Evolutionary conservation across 345 rosid genomes (phyloP), one percentile per base, ranked within the genome.

Genomic region (Brassica cretica): DNA sequence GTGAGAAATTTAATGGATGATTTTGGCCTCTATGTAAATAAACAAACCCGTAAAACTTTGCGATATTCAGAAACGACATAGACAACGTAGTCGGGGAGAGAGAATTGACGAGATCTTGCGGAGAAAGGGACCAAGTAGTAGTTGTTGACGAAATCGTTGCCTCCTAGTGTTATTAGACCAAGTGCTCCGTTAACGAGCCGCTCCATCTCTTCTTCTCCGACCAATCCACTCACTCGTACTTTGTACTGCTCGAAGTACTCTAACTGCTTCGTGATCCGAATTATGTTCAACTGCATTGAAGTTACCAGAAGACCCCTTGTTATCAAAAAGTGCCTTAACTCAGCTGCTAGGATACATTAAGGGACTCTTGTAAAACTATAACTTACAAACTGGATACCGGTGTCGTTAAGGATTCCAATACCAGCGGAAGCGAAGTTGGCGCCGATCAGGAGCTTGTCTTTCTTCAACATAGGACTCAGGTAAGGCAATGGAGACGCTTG

Each of bases 371-470:
- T 6, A 64, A 3, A 15, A 14, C 30, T 29, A 63, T 1, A 12
- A 81, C 96, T 75, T 88, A 92, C 98, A 67, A 94, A 94, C 64
- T 94, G 98, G 53, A 88, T 16, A 33, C 98, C 97, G 4, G 98
- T 94, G 78, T 94, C 98, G 74, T 92, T 89, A 69, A 92, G 92
- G 64, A 94, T 84, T 58, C 98, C 98, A 11, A 94, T 87, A 24
- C 98, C 98, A 32, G 98, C 97, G 1, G 98, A 94, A 60, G 98
- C 98, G 35, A 94, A 94, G 62, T 94, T 94, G 66, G 98, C 98
- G 12, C 98, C 97, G 2, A 87, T 71, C 56, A 92, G 88, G 19
- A 94, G 86, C 65, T 11, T 90, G 24, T 87, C 69, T 11, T 92
- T 93, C 6, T 6, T 71, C 59, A 94, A 88, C 72, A 85, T 71